A percentile compares a stretch with the other conserved stretches of the same genome.
Conservation (phyloP, 2,329 filamentous ascomycete species). For the Colletotrichum sp. region DNA sequence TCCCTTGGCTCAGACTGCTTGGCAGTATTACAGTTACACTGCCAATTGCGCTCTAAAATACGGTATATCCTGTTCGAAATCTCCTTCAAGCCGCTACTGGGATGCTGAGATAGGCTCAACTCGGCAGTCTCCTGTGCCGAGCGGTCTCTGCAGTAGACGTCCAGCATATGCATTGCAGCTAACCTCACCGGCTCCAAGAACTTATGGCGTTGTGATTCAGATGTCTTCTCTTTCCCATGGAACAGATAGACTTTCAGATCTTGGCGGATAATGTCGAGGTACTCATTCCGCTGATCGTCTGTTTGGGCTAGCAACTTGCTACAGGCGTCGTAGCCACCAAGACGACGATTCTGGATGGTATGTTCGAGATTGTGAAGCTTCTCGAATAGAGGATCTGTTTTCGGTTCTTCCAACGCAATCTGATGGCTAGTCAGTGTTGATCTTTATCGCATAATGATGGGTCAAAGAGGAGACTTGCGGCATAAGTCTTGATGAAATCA, state of each 20-base stretch:
- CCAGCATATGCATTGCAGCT: neutral
- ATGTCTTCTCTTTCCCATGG: neutral
- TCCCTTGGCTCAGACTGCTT: neutral
- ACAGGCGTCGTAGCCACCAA: neutral
- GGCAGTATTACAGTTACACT: neutral
- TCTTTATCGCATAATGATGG: accelerated
- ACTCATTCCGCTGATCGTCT: accelerated
- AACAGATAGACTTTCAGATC: accelerated
- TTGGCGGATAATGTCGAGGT: neutral
- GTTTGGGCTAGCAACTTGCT: neutral
- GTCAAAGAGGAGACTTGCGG: neutral
- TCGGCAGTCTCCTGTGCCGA: neutral
- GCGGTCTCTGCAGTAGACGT: neutral
- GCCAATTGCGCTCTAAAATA: neutral
- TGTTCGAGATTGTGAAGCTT: neutral
- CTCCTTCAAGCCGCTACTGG: neutral
- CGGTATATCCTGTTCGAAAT: neutral
- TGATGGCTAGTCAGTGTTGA: accelerated
- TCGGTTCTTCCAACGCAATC: neutral
- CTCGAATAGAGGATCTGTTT: accelerated
- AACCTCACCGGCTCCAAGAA: neutral
- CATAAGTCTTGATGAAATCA: neutral
- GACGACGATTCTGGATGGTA: neutral
- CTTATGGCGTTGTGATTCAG: accelerated
- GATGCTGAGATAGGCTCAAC: neutral